These are phyloP conservation scores for Hypholoma fasciculare DNA, from an alignment of 768 basidiomycete genomes.

Conservation along the genomic window DNA sequence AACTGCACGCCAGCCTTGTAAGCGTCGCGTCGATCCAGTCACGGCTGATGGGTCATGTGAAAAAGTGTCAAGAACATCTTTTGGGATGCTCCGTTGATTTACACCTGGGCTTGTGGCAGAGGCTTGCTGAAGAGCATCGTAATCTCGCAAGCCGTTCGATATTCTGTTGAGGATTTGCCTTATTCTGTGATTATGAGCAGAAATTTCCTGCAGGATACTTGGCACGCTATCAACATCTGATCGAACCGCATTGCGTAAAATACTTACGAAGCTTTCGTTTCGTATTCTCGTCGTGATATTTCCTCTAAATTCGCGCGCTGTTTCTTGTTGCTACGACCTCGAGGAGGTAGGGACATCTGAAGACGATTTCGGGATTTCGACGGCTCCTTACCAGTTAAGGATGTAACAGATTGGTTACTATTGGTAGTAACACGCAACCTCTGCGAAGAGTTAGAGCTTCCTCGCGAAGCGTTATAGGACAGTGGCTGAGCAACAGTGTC, in stretches of 20 bases:
- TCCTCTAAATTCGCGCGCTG: conserved; percentile 45
- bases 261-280: conserved; percentile 53
- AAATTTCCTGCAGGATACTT: conserved; percentile 62
- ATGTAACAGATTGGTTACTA: conserved; percentile 11
- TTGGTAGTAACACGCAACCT: conserved; percentile 5
- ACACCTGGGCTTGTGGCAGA: conserved; percentile 49
- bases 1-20: conserved; percentile 68
- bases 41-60: conserved; percentile 79
- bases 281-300: conserved; percentile 55
- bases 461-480: conserved; percentile 5
- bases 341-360: neutral
- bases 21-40: conserved; percentile 60
- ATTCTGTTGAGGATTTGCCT: conserved; percentile 70
- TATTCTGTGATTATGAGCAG: conserved; percentile 63
- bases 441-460: conserved; percentile 18
- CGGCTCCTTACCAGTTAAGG: conserved; percentile 6
- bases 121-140: conserved; percentile 57
- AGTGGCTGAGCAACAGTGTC: conserved; percentile 7
- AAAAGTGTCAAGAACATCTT: conserved; percentile 72
- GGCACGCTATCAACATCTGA: neutral
- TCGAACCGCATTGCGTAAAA: neutral
- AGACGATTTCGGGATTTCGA: conserved; percentile 9
- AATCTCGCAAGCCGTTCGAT: conserved; percentile 62
- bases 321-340: conserved; percentile 25
- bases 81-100: conserved; percentile 50